These are phyloP conservation scores for Pseudozyma pruni DNA, from an alignment of 1,284 basidiomycete genomes.

Conservation along the genomic window DNA sequence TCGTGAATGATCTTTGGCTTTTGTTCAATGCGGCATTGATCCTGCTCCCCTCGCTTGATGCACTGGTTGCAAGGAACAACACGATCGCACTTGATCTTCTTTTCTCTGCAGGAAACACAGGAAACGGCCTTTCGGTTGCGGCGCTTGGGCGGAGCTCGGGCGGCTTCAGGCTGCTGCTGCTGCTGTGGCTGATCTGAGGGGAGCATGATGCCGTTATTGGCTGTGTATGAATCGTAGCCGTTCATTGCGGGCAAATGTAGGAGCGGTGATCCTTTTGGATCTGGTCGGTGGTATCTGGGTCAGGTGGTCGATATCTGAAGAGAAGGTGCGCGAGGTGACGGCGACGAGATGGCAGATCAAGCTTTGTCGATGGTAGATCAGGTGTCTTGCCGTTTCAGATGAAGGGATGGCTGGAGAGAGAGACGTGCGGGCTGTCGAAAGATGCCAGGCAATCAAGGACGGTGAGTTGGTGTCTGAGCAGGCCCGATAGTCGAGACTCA, in stretches of 20 bases:
- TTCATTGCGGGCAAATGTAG: conserved; percentile 12
- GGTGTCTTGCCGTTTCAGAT: no score
- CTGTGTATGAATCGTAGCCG: conserved; percentile 14
- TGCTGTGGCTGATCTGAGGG: conserved; percentile 14
- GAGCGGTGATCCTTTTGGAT: background rate
- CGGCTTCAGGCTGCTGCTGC: conserved; percentile 17
- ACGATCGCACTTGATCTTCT: conserved; percentile 65
- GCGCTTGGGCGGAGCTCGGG: conserved; percentile 54
- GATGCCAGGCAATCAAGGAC: no score
- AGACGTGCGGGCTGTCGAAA: no score
- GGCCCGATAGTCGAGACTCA: no score
- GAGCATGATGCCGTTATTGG: conserved; percentile 12
- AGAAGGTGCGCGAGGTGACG: no score
- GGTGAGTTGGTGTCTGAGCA: no score
- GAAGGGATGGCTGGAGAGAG: no score
- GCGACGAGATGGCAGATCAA: no score
- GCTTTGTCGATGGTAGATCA: no score
- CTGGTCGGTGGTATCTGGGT: background rate
- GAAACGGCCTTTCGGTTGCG: conserved; percentile 62
- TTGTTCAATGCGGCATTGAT: conserved; percentile 56
- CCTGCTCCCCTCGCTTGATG: conserved; percentile 62
- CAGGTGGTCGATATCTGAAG: background rate
- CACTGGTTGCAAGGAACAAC: conserved; percentile 64
- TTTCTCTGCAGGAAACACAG: conserved; percentile 59
- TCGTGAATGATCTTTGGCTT: conserved; percentile 44